Evolutionary conservation across 768 basidiomycete genomes (phyloP).

Genomic region (Megacollybia marginata): DNA sequence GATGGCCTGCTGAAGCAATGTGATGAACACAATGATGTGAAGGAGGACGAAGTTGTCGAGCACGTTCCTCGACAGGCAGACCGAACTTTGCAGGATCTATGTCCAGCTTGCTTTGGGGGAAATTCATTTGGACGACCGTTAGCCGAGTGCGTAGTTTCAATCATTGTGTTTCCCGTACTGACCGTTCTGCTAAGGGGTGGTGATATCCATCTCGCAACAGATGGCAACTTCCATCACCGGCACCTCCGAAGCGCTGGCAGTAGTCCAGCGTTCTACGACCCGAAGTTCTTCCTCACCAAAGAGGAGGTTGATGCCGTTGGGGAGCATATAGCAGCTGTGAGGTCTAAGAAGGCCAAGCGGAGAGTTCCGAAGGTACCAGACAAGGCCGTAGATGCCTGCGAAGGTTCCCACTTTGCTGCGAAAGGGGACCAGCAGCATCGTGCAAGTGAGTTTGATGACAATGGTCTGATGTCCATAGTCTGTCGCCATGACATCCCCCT

Average conservation of each 20-base stretch:
- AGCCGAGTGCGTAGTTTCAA: neutral
- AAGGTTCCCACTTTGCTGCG: constrained; percentile 1
- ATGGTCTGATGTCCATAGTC: constrained; percentile 1
- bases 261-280: neutral
- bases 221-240: neutral
- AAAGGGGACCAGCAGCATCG: constrained; percentile 3
- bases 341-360: neutral
- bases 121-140: neutral
- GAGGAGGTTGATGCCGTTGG: neutral
- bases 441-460: constrained; percentile 6
- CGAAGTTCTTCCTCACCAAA: neutral
- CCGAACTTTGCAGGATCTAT: neutral
- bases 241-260: neutral
- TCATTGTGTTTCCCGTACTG: neutral
- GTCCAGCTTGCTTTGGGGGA: constrained; percentile 5
- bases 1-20: too few species aligned
- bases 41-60: too few species aligned
- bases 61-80: neutral
- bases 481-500: neutral
- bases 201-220: neutral
- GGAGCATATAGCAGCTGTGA: neutral
- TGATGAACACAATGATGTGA: too few species aligned
- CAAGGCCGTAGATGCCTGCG: neutral
- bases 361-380: neutral
- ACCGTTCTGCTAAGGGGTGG: neutral